A percentile compares a stretch with the other conserved stretches of the same genome.
Evolutionary conservation across 2,329 filamentous ascomycete species (phyloP).

Genomic region (Aspergillus sp.): DNA sequence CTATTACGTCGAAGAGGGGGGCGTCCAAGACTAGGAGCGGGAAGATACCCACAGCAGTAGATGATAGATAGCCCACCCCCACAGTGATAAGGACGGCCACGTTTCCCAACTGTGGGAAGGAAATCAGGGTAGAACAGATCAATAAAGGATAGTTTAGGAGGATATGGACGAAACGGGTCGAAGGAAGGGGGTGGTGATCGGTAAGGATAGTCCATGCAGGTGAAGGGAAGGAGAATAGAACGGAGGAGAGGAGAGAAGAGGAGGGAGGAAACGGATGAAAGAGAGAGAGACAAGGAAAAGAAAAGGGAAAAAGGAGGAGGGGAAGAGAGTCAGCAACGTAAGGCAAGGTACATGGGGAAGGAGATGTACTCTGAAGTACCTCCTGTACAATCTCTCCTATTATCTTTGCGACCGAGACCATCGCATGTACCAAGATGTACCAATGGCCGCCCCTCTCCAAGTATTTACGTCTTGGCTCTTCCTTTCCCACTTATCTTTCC

Average conservation of each 20-base stretch:
- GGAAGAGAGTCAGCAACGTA: slow-evolving; percentile 4
- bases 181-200: neutral
- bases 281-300: neutral
- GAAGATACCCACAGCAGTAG: slow-evolving; percentile 2
- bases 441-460: no score
- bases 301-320: slow-evolving; percentile 2
- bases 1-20: slow-evolving; percentile 5
- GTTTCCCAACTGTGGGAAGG: neutral
- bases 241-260: slow-evolving; percentile 8
- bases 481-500: no score
- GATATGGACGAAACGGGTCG: neutral
- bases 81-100: slow-evolving; percentile 12
- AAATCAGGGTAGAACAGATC: neutral
- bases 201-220: neutral
- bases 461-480: no score
- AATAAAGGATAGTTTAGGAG: neutral
- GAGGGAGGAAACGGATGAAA: neutral
- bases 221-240: neutral
- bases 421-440: no score
- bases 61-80: slow-evolving; percentile 5
- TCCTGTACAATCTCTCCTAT: no score
- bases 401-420: no score
- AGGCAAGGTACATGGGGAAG: neutral
- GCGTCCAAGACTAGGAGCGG: neutral
- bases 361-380: no score